Evolutionary conservation across 148 eudicot genomes (phyloP).

Genomic region (Vaccinium vitisidaea): DNA sequence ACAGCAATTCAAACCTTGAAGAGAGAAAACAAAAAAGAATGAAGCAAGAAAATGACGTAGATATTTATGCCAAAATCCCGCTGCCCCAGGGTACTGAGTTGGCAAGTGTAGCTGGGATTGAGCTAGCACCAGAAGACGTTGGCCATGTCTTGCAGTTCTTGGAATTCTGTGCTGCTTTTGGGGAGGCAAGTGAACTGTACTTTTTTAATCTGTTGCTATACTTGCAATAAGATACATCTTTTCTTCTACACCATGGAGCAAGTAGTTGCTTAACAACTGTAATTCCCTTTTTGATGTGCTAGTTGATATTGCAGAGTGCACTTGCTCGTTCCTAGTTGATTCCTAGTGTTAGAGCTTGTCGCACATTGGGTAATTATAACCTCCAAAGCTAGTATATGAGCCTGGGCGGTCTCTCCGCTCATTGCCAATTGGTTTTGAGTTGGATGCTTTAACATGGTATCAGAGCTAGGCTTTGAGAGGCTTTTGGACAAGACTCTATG

Average conservation of each 20-base stretch:
- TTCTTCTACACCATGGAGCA: background rate
- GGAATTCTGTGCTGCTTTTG: slow-evolving; percentile 82
- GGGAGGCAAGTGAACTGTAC: slow-evolving; percentile 48
- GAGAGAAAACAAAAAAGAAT: slow-evolving; percentile 40
- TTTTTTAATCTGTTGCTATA: background rate
- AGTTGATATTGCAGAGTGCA: background rate
- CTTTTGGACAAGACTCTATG: no score
- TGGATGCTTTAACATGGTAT: no score
- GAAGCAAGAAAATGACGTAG: slow-evolving; percentile 15
- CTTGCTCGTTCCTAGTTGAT: background rate
- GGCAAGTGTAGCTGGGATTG: slow-evolving; percentile 55
- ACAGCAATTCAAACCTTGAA: slow-evolving; percentile 26
- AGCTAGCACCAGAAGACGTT: slow-evolving; percentile 55
- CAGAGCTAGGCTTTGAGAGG: no score
- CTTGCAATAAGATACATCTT: background rate
- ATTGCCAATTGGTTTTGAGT: no score
- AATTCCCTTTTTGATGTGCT: background rate
- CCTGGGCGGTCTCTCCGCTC: no score
- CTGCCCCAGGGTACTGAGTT: slow-evolving; percentile 69
- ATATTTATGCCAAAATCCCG: background rate
- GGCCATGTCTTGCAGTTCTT: slow-evolving; percentile 82
- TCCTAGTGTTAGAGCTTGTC: no score
- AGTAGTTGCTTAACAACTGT: background rate
- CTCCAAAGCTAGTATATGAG: no score
- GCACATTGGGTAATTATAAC: no score